These are phyloP conservation scores for Paecilomyces sp. DNA, from an alignment of 2,329 filamentous ascomycete genomes.

Conservation along the genomic window DNA sequence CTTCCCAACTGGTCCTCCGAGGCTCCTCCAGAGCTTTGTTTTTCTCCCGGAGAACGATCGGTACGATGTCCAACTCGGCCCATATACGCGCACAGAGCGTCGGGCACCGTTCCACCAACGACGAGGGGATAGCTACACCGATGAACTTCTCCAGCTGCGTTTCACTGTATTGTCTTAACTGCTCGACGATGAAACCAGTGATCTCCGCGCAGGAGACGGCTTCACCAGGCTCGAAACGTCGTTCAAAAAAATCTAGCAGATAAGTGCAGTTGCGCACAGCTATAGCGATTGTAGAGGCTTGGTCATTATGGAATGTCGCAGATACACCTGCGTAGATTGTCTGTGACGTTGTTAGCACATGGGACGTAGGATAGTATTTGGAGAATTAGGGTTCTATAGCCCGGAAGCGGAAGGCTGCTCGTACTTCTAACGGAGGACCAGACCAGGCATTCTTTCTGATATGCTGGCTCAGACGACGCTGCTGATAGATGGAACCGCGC, in stretches of 20 bases:
- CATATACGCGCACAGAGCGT: constrained; percentile 64
- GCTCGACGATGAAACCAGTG: constrained; percentile 52
- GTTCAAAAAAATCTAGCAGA: constrained; percentile 63
- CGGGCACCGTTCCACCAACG: constrained; percentile 55
- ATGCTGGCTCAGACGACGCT: constrained; percentile 23
- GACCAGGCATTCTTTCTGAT: constrained; percentile 27
- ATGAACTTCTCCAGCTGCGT: constrained; percentile 67
- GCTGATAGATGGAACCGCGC: constrained; percentile 25
- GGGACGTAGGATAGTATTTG: not conserved
- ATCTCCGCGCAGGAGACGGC: constrained; percentile 39
- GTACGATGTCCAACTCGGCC: constrained; percentile 69
- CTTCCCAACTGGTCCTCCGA: constrained; percentile 36
- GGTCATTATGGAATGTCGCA: constrained; percentile 23
- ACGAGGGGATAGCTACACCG: constrained; percentile 61
- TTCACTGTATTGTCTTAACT: constrained; percentile 54
- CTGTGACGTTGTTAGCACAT: constrained; percentile 12
- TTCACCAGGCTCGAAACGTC: constrained; percentile 45
- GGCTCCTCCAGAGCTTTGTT: constrained; percentile 24
- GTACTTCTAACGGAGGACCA: constrained; percentile 31
- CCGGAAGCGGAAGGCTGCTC: constrained; percentile 1
- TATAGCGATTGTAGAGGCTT: constrained; percentile 54
- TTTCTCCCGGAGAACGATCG: constrained; percentile 51
- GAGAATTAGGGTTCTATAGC: not conserved
- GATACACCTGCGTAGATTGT: constrained; percentile 37
- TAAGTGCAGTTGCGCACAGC: constrained; percentile 70